Base-by-base conservation (phyloP, 306 rosid genomes). In the Sphenostylis stenocarpa region DNA sequence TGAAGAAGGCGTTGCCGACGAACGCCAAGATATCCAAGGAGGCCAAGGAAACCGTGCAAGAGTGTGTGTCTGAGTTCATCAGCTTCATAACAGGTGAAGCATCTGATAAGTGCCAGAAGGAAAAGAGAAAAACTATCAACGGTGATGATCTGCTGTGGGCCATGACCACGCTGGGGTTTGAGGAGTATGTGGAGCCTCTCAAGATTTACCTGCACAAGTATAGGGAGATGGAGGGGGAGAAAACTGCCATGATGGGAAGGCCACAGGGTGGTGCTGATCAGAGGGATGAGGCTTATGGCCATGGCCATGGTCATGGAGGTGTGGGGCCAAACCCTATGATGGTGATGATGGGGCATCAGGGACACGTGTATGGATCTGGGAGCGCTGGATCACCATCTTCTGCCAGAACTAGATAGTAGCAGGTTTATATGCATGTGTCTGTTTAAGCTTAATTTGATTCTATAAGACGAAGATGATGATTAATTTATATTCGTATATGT, bases 91-190 rank as follows among this genome's bases (percentile, higher is more conserved):
- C 90, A 0, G 86, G 89, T 3, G 90, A 85, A 33, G 93, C 93
- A 0, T 83, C 86, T 0, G 87, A 89, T 12, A 89, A 89, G 89
- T 85, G 93, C 77, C 89, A 84, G 70, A 83, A 85, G 11, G 89
- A 89, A 81, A 85, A 86, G 84, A 58, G 87, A 24, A 85, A 84
- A 75, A 86, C 86, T 0, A 78, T 89, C 86, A 86, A 85, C 89
- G 93, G 90, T 17, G 90, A 89, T n/a, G 93, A 86, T 81, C 78
- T 89, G 0, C 34, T 89, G 65, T 89, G 89, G 93, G 93, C 90
- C 70, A 83, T 89, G 89, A 85, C 87, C 2, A 83, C 87, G 0
- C 86, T 86, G 5, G 90, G 93, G 0, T 89, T 89, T 34, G 86
- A 85, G 23, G 89, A 85, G 16, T 89, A 89, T 56, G 90, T 86